Evolutionary conservation across 164 flowering plant species (phyloP), one percentile per base, ranked within the genome.

Genomic region (Magnolia sinica): DNA sequence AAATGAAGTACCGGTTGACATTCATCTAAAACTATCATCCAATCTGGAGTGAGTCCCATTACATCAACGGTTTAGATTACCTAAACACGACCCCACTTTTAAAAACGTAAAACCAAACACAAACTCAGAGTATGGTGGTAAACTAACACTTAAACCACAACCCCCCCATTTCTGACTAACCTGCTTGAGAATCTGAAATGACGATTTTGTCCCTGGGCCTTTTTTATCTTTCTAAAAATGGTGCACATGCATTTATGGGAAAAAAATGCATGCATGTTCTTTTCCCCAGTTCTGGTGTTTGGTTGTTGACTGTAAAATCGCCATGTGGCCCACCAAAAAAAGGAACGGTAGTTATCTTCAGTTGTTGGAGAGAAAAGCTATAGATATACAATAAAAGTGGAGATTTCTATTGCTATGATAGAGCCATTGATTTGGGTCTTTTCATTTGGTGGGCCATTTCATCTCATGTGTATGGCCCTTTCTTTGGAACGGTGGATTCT

Each of bases 201-300:
- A 76, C 78, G 24, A 16, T 19, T 61, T 58, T 64, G 31, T 74
- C 78, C 78, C 27, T 70, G 4, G 7, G 18, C 45, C 6, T 3
- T 37, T 37, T 37, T 37, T 69, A 61, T 70, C 59, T 59, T 7
- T 7, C 27, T n/a, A 23, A 49, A 70, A 22, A 50, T 20, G 50
- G 55, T 22, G 59, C 22, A 70, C 58, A 37, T 49, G 59, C 31
- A 63, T 22, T 50, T 23, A 37, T 55, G 7, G 55, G 27, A 29
- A 69, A 27, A 27, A 5, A 19, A 16, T 31, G 52, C 7, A 29
- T 2, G 22, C 7, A 76, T n/a, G 51, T 31, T 37, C 7, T 37
- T 58, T 59, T 65, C 2, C 29, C 58, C 13, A 69, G 14, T 69
- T 76, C 70, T 59, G 67, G 73, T 4, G 55, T 68, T 13, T 68